phyloP scores from a whole-genome alignment of 331 rosid genomes.

The Quercus phellos region DNA sequence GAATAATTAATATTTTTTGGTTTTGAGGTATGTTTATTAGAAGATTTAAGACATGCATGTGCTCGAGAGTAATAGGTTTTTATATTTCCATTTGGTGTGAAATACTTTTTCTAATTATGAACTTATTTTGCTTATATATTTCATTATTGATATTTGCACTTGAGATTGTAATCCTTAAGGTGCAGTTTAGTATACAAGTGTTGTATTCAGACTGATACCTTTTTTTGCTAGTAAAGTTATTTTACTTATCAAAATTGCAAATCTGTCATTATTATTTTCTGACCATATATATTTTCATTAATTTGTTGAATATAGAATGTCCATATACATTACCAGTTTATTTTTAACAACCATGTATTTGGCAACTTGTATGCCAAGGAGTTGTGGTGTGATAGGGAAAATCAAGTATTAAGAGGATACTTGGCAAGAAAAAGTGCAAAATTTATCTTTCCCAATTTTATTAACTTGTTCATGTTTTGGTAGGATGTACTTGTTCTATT shows the following conservation, averaged over 20 bases:
- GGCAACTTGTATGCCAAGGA: neutral
- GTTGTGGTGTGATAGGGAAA: neutral
- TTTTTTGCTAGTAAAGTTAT: too few species aligned
- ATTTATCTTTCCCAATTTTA: neutral
- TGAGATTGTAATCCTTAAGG: too few species aligned
- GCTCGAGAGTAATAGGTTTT: neutral
- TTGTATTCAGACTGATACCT: too few species aligned
- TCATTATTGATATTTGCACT: neutral
- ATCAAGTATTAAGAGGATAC: neutral
- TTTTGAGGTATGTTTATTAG: too few species aligned
- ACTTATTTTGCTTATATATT: neutral
- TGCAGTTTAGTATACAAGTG: too few species aligned
- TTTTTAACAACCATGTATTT: neutral
- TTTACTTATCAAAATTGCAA: too few species aligned
- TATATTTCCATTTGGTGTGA: neutral
- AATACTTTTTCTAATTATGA: neutral
- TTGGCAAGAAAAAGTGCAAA: neutral
- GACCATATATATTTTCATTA: neutral
- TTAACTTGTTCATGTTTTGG: neutral
- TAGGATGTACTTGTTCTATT: neutral
- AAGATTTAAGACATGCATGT: neutral
- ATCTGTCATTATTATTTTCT: neutral
- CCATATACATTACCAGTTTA: neutral
- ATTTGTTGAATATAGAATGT: neutral
- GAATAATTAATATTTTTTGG: too few species aligned